Percentiles rank a stretch among this genome's conserved stretches.
phyloP scores from a whole-genome alignment of 345 rosid genomes.

The Citrus medica region DNA sequence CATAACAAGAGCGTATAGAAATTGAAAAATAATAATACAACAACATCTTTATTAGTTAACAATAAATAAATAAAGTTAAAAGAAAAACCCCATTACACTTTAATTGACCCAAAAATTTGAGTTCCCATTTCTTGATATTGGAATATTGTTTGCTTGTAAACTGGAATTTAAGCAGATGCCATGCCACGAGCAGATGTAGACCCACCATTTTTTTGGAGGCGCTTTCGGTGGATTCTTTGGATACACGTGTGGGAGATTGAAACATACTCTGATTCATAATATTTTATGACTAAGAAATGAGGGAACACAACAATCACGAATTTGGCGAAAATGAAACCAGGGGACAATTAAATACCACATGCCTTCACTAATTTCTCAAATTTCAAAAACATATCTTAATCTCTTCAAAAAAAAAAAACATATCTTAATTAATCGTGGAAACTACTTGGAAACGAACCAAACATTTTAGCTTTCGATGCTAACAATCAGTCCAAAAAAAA shows the following conservation, averaged over 20 bases:
- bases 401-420: too few species aligned
- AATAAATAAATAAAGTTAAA: background rate
- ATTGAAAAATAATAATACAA: background rate
- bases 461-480: too few species aligned
- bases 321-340: background rate
- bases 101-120: background rate
- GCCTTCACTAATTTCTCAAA: background rate
- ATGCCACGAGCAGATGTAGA: background rate
- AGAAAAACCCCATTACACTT: background rate
- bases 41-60: background rate
- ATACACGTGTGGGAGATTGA: background rate
- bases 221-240: constrained; percentile 8
- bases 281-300: background rate
- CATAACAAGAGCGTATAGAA: constrained; percentile 7
- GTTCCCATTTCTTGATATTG: background rate
- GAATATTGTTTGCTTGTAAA: background rate
- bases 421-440: too few species aligned
- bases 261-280: background rate
- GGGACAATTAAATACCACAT: background rate
- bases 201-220: too few species aligned
- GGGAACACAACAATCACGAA: background rate
- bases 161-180: background rate
- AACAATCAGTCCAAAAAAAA: too few species aligned
- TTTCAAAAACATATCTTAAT: too few species aligned
- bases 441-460: too few species aligned